Conservation (phyloP, 2,329 filamentous ascomycete species). For the Aspergillus quadricinctus region DNA sequence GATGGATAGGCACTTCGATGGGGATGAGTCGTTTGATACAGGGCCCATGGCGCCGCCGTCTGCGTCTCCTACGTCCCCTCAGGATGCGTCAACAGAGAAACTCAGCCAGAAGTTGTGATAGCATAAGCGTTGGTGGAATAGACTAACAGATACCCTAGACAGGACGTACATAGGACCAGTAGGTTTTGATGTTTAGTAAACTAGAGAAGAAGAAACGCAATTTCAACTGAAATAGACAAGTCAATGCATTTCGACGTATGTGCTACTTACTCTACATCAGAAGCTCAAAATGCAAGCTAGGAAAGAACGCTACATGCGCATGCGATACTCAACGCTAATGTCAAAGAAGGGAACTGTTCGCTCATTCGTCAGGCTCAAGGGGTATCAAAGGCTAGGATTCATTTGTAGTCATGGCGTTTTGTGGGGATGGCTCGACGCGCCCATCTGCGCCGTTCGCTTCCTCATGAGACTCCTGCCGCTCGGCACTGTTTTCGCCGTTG, state of each 20-base stretch:
- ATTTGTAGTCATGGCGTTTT: neutral
- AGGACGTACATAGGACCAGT: neutral
- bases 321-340: neutral
- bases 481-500: conserved; percentile 4
- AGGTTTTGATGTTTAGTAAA: neutral
- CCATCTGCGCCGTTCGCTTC: neutral
- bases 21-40: conserved; percentile 45
- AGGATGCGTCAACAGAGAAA: conserved; percentile 1
- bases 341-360: neutral
- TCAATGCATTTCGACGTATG: neutral
- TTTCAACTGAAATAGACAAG: neutral
- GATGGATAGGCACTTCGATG: conserved; percentile 40
- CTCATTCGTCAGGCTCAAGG: neutral
- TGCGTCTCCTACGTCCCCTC: conserved; percentile 11
- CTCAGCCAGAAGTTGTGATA: conserved; percentile 18
- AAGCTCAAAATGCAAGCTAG: neutral
- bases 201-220: neutral
- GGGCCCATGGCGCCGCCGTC: conserved; percentile 25
- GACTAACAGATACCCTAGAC: neutral
- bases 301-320: neutral
- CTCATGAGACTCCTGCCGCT: conserved; percentile 9
- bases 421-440: neutral
- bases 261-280: neutral
- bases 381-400: conserved; percentile 10
- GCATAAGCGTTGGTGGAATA: neutral